Conservation (phyloP, 768 basidiomycete genomes). For the Rhodotorula paludigena region DNA sequence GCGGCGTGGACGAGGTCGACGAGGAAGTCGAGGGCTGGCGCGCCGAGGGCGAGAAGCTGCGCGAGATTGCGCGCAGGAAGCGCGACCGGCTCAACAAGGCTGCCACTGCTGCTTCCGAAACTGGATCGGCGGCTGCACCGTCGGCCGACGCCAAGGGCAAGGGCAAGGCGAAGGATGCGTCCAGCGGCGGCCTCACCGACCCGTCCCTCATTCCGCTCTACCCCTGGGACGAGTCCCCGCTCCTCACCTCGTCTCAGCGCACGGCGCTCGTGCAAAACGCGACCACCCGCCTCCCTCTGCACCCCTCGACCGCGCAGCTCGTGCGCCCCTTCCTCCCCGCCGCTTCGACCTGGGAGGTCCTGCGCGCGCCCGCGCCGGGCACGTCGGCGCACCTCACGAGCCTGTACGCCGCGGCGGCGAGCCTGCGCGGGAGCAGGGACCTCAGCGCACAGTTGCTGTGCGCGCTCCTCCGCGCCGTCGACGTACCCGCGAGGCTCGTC, state of each 20-base stretch:
- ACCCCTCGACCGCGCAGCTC: neutral
- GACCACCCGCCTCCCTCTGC: neutral
- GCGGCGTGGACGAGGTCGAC: constrained; percentile 16
- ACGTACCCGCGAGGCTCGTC: constrained; percentile 78
- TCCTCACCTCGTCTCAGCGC: neutral
- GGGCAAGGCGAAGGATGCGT: neutral
- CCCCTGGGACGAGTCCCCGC: constrained; percentile 11
- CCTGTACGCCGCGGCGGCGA: constrained; percentile 53
- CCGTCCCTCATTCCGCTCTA: neutral
- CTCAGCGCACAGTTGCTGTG: constrained; percentile 86
- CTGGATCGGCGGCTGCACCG: no score
- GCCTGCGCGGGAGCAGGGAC: constrained; percentile 74
- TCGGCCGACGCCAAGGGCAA: neutral
- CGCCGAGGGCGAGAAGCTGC: constrained; percentile 3
- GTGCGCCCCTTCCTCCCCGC: constrained; percentile 9
- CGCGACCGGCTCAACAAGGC: neutral
- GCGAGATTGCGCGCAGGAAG: neutral
- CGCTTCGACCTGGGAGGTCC: neutral
- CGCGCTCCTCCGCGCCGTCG: constrained; percentile 75
- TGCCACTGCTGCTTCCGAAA: neutral
- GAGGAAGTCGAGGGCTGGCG: constrained; percentile 17
- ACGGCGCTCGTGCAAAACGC: neutral
- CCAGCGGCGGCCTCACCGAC: neutral
- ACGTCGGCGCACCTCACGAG: neutral
- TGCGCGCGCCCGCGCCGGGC: neutral